A percentile compares a stretch with the other conserved stretches of the same genome.
These are phyloP conservation scores for Coniochaeta pulveracea DNA, from an alignment of 2,329 filamentous ascomycete species.

Conservation along the genomic window DNA sequence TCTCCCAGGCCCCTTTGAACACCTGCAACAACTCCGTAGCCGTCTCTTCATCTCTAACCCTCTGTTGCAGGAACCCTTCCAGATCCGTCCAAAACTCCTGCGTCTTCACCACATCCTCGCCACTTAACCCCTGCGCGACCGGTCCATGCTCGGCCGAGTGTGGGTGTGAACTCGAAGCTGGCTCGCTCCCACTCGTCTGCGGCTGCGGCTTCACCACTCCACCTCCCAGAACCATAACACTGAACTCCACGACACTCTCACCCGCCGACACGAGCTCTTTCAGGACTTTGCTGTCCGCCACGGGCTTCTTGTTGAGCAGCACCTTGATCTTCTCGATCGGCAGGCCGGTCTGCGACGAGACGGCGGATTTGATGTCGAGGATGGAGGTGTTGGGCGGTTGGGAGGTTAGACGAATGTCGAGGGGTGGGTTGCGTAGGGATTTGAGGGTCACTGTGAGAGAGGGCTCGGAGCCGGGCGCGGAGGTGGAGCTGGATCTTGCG, in stretches of 20 bases:
- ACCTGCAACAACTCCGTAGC: conserved; percentile 53
- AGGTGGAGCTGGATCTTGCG: conserved; percentile 37
- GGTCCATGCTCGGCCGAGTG: conserved; percentile 25
- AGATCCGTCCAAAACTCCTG: conserved; percentile 82
- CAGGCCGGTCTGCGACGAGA: conserved; percentile 52
- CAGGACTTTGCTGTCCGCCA: conserved; percentile 65
- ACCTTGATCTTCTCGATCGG: conserved; percentile 75
- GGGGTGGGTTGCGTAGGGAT: conserved; percentile 62
- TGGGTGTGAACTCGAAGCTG: too few species aligned
- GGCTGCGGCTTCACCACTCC: conserved; percentile 20
- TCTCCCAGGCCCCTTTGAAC: conserved; percentile 64
- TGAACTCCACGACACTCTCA: conserved; percentile 55
- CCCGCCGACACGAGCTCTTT: conserved; percentile 54
- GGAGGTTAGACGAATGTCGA: conserved; percentile 31
- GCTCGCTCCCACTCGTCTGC: neutral
- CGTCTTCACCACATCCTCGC: conserved; percentile 49
- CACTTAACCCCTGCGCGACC: conserved; percentile 41
- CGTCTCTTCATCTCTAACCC: conserved; percentile 58
- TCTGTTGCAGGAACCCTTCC: conserved; percentile 66
- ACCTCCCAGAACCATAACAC: conserved; percentile 80
- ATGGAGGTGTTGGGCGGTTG: conserved; percentile 57
- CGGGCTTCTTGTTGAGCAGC: conserved; percentile 77
- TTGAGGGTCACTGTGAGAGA: conserved; percentile 53
- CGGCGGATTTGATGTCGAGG: conserved; percentile 63
- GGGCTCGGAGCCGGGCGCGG: conserved; percentile 39